A percentile compares a stretch with the other conserved stretches of the same genome.
Conservation (phyloP, 805 yeast species). For the Zygotorulaspora sp. region DNA sequence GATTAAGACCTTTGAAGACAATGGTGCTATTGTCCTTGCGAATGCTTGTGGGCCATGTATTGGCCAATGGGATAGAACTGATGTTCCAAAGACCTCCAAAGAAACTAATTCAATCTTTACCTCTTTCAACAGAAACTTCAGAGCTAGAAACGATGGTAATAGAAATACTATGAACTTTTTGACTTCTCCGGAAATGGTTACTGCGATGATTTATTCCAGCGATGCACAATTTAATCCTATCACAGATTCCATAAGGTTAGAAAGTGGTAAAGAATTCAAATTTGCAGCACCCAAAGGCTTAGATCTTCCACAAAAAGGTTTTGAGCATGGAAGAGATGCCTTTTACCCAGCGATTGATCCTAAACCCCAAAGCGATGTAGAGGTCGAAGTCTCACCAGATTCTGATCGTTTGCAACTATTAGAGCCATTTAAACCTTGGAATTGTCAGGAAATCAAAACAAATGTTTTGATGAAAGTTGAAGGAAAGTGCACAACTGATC, state of each 20-base stretch:
- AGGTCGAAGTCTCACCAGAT: slow-evolving; percentile 72
- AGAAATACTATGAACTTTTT: slow-evolving; percentile 95
- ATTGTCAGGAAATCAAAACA: slow-evolving; percentile 74
- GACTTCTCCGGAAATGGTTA: slow-evolving; percentile 97
- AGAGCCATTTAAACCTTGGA: slow-evolving; percentile 85
- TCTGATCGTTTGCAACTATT: slow-evolving; percentile 88
- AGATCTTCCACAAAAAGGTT: slow-evolving; percentile 79
- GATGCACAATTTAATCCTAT: slow-evolving; percentile 88
- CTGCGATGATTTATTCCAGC: slow-evolving; percentile 95
- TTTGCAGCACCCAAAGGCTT: slow-evolving; percentile 78
- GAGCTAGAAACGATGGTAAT: slow-evolving; percentile 97
- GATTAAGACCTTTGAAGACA: slow-evolving; percentile 69
- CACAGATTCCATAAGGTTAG: slow-evolving; percentile 72
- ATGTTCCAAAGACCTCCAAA: slow-evolving; percentile 56
- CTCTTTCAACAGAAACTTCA: slow-evolving; percentile 95
- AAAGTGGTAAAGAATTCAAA: slow-evolving; percentile 67
- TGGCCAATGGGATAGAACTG: slow-evolving; percentile 98
- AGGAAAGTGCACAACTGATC: slow-evolving; percentile 98
- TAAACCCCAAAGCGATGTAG: slow-evolving; percentile 52
- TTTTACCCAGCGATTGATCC: slow-evolving; percentile 75
- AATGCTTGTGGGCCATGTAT: slow-evolving; percentile 99
- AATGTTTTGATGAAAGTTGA: slow-evolving; percentile 83
- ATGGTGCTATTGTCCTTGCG: slow-evolving; percentile 90
- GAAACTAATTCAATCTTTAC: slow-evolving; percentile 89
- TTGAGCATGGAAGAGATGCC: slow-evolving; percentile 65